phyloP scores from a whole-genome alignment of 2,329 filamentous ascomycete species.

The Colletotrichum ledebouriae region DNA sequence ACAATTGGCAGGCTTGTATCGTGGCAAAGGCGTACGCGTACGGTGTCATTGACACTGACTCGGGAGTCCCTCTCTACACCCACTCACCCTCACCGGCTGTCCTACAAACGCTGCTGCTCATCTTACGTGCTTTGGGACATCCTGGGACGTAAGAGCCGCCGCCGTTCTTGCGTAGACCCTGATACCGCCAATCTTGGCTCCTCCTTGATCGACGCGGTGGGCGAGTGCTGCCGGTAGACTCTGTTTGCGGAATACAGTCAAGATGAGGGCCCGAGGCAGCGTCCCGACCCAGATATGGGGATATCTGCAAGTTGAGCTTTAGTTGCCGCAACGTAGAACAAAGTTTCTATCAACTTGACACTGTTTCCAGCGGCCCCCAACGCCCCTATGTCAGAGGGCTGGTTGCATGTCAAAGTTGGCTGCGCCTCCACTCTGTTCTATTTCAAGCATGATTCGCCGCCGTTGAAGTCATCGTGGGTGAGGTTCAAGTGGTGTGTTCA shows the following conservation, averaged over 20 bases:
- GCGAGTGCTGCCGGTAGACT: neutral
- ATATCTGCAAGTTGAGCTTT: slow-evolving; percentile 27
- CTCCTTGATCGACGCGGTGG: neutral
- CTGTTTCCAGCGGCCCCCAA: neutral
- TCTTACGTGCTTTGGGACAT: neutral
- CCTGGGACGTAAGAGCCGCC: neutral
- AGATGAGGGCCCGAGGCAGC: neutral
- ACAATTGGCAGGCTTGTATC: slow-evolving; percentile 1
- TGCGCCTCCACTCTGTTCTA: slow-evolving; percentile 28
- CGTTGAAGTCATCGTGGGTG: slow-evolving; percentile 1
- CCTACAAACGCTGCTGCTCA: neutral
- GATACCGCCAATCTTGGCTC: neutral
- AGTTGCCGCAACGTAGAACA: slow-evolving; percentile 17
- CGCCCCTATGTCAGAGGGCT: slow-evolving; percentile 4
- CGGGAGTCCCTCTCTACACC: slow-evolving; percentile 13
- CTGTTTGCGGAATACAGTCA: slow-evolving; percentile 8
- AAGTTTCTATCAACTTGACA: neutral
- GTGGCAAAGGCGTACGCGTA: slow-evolving; percentile 18
- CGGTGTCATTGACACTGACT: slow-evolving; percentile 9
- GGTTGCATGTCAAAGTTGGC: slow-evolving; percentile 29
- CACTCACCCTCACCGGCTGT: neutral
- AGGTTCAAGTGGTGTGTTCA: neutral
- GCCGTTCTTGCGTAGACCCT: neutral
- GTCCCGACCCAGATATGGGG: slow-evolving; percentile 44
- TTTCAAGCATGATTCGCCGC: slow-evolving; percentile 20